Conservation (phyloP, 306 rosid species). For the Lathyrus oleraceus region DNA sequence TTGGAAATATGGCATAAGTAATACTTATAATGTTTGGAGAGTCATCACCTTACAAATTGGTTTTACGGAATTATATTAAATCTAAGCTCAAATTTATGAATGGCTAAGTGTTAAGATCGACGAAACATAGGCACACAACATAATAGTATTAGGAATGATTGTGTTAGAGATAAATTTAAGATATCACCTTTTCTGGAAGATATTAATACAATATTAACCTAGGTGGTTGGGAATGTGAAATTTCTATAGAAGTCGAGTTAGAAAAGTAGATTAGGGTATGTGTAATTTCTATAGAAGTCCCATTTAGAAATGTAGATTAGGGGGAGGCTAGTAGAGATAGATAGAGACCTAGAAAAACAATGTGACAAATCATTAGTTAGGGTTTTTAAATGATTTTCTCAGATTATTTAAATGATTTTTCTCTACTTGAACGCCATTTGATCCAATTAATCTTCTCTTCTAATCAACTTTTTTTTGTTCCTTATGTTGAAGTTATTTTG, state of each 20-base stretch:
- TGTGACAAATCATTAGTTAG: not conserved
- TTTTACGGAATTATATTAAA: not conserved
- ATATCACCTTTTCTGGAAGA: not conserved
- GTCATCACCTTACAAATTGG: not conserved
- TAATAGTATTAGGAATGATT: not conserved
- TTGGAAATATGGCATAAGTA: not conserved
- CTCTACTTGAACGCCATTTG: not conserved
- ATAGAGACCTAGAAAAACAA: not conserved
- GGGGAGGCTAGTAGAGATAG: not conserved
- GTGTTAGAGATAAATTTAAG: not conserved
- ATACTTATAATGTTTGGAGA: not conserved
- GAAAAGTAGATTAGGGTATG: not conserved
- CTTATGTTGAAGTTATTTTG: not conserved
- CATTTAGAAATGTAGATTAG: not conserved
- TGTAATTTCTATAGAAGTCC: not conserved
- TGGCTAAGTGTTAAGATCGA: not conserved
- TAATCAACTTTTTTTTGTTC: not conserved
- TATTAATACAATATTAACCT: not conserved
- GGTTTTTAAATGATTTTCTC: not conserved
- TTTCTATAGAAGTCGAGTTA: not conserved
- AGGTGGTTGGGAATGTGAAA: not conserved
- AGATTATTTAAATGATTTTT: not conserved
- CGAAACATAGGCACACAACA: not conserved
- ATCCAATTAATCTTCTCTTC: conserved; percentile 4
- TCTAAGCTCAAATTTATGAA: not conserved